Evolutionary conservation across 768 basidiomycete genomes (phyloP), one percentile per base, ranked within the genome.

Genomic region (Hygrophorus russula): DNA sequence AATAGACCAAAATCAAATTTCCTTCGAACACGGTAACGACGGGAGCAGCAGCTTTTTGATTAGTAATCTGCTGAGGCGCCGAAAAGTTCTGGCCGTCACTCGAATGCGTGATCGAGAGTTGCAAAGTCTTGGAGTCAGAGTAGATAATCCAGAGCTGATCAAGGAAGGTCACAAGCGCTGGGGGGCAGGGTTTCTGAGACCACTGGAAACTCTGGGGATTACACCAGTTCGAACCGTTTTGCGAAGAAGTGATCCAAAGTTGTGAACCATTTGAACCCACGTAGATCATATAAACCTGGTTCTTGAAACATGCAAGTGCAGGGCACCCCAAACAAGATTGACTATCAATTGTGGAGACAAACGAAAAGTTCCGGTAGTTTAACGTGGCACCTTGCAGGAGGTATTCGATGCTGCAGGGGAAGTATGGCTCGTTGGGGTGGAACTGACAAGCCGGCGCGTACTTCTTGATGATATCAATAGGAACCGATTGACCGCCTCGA

Each of bases 401-500:
- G 31, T 42, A 33, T 24, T 42, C 41, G 15, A 42, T 35, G 41
- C 41, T 42, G 31, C 41, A 42, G 2, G 41, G 41, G 13, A 42
- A 33, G 14, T 8, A 33, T 32, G 28, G 18, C 24, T 42, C 41
- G 31, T 42, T 18, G 12, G 41, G 41, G 14, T 42, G 41, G 41
- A 42, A 42, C 12, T 13, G 41, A 36, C 33, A 42, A n/a, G 34
- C 41, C 10, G 41, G 41, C 14, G 41, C 29, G 20, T 42, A 42
- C 14, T 44, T 44, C 36, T 27, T 32, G 43, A 48, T 44, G 24
- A 39, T 34, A 24, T 48, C 47, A 11, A 44, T 34, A 34, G 29
- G 27, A 24, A 44, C 43, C 2, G 32, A 20, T 13, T 44, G 28
- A 9, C 88, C 87, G 49, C 86, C 88, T 54, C 88, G 83, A 0